These are phyloP conservation scores for Colletotrichum ledebouriae DNA, from an alignment of 2,329 filamentous ascomycete genomes.

Conservation along the genomic window DNA sequence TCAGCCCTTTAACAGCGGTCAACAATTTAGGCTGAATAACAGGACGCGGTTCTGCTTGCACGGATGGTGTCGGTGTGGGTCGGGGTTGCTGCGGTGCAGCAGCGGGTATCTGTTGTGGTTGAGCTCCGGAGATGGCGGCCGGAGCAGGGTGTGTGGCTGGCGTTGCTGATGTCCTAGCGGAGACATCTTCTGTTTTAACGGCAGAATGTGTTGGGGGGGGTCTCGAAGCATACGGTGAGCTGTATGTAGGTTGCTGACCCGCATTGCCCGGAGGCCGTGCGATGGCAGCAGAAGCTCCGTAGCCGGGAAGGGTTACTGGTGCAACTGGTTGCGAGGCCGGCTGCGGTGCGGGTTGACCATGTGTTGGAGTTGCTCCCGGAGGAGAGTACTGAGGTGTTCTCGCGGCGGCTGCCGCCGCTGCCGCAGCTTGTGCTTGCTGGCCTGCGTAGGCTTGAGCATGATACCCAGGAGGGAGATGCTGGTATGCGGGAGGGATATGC, in stretches of 20 bases:
- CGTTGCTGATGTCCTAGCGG: slow-evolving; percentile 31
- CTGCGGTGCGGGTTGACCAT: slow-evolving; percentile 43
- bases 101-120: slow-evolving; percentile 37
- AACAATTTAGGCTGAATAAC: slow-evolving; percentile 61
- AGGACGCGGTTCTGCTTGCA: slow-evolving; percentile 46
- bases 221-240: slow-evolving; percentile 49
- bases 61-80: slow-evolving; percentile 38
- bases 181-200: slow-evolving; percentile 43
- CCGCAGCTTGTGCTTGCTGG: slow-evolving; percentile 24
- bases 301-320: slow-evolving; percentile 46
- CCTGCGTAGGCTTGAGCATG: slow-evolving; percentile 45
- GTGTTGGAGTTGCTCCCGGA: slow-evolving; percentile 34
- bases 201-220: slow-evolving; percentile 44
- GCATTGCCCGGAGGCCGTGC: slow-evolving; percentile 44
- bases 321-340: slow-evolving; percentile 46
- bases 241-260: slow-evolving; percentile 47
- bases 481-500: slow-evolving; percentile 53
- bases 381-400: slow-evolving; percentile 42
- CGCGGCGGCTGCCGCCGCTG: slow-evolving; percentile 12
- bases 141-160: slow-evolving; percentile 29
- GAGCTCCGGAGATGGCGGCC: slow-evolving; percentile 33
- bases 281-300: slow-evolving; percentile 43
- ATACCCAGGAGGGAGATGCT: slow-evolving; percentile 53
- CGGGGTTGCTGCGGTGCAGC: slow-evolving; percentile 37
- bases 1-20: slow-evolving; percentile 59